These are phyloP conservation scores for Pestalotiopsis sp. DNA, from an alignment of 2,329 filamentous ascomycete species.

Conservation along the genomic window DNA sequence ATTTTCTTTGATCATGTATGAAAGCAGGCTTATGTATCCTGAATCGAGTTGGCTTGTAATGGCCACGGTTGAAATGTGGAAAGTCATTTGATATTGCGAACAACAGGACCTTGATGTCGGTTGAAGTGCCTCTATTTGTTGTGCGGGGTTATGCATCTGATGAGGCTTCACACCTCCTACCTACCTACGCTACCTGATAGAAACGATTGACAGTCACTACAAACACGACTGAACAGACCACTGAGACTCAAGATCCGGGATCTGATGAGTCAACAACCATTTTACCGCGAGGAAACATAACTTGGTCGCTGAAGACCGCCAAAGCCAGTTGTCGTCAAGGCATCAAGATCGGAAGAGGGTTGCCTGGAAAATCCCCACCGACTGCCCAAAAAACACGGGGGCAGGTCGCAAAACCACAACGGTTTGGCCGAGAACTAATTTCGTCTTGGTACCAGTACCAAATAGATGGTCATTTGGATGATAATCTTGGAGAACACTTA, in stretches of 20 bases:
- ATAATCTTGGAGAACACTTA: background rate
- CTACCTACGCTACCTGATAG: background rate
- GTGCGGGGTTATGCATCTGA: background rate
- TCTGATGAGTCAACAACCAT: background rate
- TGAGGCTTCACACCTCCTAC: background rate
- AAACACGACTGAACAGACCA: background rate
- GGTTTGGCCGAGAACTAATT: background rate
- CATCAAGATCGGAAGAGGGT: background rate
- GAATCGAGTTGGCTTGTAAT: too few relatives aligned
- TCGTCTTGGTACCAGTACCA: background rate
- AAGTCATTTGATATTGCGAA: background rate
- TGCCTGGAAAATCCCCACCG: conserved; percentile 3
- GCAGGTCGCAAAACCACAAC: background rate
- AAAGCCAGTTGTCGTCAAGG: background rate
- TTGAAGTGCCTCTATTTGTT: background rate
- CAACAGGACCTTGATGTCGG: background rate
- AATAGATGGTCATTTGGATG: background rate
- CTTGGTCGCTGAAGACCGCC: background rate
- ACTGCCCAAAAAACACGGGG: background rate
- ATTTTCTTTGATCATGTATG: too few relatives aligned
- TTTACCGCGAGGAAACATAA: background rate
- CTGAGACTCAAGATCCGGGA: background rate
- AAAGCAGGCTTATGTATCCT: too few relatives aligned
- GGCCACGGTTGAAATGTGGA: too few relatives aligned
- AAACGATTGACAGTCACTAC: background rate